phyloP scores from a whole-genome alignment of 1,284 basidiomycete species.

The Pholiota adiposa region DNA sequence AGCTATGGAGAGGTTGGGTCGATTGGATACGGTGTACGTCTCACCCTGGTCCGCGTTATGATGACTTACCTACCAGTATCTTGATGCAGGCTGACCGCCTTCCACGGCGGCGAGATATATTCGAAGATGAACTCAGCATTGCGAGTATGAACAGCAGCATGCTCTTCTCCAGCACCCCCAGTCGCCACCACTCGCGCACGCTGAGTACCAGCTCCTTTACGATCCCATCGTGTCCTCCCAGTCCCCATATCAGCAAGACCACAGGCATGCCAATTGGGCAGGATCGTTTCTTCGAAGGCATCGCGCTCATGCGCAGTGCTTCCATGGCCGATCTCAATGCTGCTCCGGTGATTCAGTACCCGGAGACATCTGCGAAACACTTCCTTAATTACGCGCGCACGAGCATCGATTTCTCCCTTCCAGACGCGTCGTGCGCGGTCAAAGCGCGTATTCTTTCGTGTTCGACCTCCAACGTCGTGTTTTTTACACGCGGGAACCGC shows the following conservation, averaged over 20 bases:
- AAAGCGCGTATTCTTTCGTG: slow-evolving; percentile 42
- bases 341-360: slow-evolving; percentile 28
- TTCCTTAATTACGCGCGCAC: slow-evolving; percentile 41
- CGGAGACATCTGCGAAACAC: slow-evolving; percentile 39
- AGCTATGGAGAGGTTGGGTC: slow-evolving; percentile 8
- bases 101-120: slow-evolving; percentile 3
- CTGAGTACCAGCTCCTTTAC: slow-evolving; percentile 34
- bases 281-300: background rate
- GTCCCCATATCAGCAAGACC: slow-evolving; percentile 11
- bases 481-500: slow-evolving; percentile 56
- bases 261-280: background rate
- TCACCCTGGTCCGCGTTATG: background rate
- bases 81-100: slow-evolving; percentile 17
- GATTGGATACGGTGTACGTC: slow-evolving; percentile 17
- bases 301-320: slow-evolving; percentile 37
- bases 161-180: background rate
- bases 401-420: slow-evolving; percentile 42
- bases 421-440: slow-evolving; percentile 18
- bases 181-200: slow-evolving; percentile 22
- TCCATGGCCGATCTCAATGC: slow-evolving; percentile 28
- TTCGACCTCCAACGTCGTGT: slow-evolving; percentile 46
- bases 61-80: background rate
- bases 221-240: slow-evolving; percentile 23
- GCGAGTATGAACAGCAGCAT: slow-evolving; percentile 1
- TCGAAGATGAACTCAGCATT: slow-evolving; percentile 7